These are phyloP conservation scores for Withania somnifera DNA, from an alignment of 305 asterid species.

Conservation along the genomic window DNA sequence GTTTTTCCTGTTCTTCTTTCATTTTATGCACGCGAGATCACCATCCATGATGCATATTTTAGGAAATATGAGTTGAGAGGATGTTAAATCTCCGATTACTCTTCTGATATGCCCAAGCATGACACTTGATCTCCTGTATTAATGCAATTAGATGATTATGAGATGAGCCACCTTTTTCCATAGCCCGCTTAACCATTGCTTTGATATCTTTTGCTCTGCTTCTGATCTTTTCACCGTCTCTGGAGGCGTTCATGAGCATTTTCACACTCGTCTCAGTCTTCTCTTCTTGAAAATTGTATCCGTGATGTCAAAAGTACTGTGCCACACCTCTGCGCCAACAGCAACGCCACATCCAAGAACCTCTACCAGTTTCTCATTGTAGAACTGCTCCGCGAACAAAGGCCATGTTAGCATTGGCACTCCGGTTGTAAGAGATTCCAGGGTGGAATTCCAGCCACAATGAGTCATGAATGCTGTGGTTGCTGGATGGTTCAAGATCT, in stretches of 20 bases:
- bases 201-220: background rate
- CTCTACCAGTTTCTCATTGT: slow-evolving; percentile 22
- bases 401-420: slow-evolving; percentile 46
- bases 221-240: background rate
- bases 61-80: background rate
- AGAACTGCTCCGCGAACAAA: slow-evolving; percentile 22
- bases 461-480: slow-evolving; percentile 28
- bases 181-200: background rate
- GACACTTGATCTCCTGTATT: slow-evolving; percentile 18
- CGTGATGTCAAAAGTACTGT: background rate
- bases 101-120: background rate
- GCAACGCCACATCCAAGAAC: slow-evolving; percentile 10
- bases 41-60: background rate
- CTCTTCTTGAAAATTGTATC: background rate
- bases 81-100: background rate
- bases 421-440: slow-evolving; percentile 23
- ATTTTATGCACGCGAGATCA: background rate
- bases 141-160: background rate
- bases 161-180: slow-evolving; percentile 12
- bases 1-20: background rate
- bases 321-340: slow-evolving; percentile 5
- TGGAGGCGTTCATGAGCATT: background rate
- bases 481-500: slow-evolving; percentile 21
- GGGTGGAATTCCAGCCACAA: background rate
- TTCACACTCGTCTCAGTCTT: background rate